Conservation (phyloP, 495 filamentous ascomycete genomes). For the Penicillium crystallinum region DNA sequence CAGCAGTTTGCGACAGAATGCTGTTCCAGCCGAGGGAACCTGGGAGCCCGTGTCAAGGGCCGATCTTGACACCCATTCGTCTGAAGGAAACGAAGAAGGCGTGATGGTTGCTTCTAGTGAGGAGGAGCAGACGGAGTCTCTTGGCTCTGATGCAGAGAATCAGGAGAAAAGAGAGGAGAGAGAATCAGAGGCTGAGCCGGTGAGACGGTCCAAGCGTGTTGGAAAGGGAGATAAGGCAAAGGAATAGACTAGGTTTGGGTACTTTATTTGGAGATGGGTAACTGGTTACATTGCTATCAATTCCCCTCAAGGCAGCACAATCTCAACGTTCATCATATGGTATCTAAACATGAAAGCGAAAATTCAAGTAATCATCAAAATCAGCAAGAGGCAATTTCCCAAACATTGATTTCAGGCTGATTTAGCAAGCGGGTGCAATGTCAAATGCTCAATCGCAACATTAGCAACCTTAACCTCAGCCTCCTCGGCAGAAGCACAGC, state of each 20-base stretch:
- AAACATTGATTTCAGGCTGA: background rate
- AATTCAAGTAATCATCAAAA: background rate
- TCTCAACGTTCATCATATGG: background rate
- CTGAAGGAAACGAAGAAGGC: conserved; percentile 21
- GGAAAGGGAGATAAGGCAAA: conserved; percentile 16
- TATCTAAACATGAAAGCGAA: background rate
- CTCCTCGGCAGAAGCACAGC: conserved; percentile 21
- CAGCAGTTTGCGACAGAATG: conserved; percentile 30
- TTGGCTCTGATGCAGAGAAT: conserved; percentile 15
- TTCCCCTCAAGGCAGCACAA: no score
- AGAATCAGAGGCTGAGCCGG: conserved; percentile 11
- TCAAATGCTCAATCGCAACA: conserved; percentile 10
- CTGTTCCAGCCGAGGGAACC: conserved; percentile 8
- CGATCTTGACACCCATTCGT: conserved; percentile 15
- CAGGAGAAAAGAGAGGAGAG: conserved; percentile 4
- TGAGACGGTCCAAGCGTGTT: conserved; percentile 23
- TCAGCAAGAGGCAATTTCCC: background rate
- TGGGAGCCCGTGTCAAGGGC: conserved; percentile 20
- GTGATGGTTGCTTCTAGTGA: conserved; percentile 27
- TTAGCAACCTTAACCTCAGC: conserved; percentile 27
- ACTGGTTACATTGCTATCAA: background rate
- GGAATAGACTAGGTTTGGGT: background rate
- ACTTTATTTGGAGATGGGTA: background rate
- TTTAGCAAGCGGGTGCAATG: background rate
- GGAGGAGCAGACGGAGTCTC: conserved; percentile 16